Base-by-base conservation (phyloP, 2,329 filamentous ascomycete genomes). In the Epichloe sibirici region DNA sequence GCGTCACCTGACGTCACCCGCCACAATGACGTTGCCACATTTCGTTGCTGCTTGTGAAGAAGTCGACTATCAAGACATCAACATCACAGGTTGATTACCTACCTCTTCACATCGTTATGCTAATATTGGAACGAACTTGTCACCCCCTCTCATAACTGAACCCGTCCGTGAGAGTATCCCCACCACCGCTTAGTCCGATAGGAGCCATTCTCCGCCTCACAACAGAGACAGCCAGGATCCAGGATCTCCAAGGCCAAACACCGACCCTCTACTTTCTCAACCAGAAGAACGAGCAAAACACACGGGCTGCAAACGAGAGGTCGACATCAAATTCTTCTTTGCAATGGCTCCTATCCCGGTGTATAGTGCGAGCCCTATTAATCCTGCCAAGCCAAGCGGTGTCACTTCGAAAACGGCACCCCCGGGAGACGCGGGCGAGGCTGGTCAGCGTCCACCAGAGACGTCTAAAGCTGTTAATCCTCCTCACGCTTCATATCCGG, bases 311-410 rank as follows among this genome's bases (percentile, higher is more conserved):
- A 25, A 42, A 23, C 39, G 23, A 44, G 25, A 17, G 17, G 23
- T 43, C 38, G 39, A 21, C n/a, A 7, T 23, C n/a, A 34, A 43
- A 12, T 8, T 37, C 49, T 3, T 35, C 34, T 34, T 15, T 61
- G 69, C 46, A n/a, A 83, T 83, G 80, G 72, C 79, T 48, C 74
- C 79, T n/a, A 75, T 84, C 56, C 77, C 75, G 47, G 74, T 83
- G 43, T 80, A 81, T 65, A 75, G 73, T 38, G 65, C 75, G 51
- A 81, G 77, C 63, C 80, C 81, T 45, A 81, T 83, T 64, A 76
- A 71, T 59, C 74, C 76, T 39, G 68, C 74, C 53, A 82, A 80
- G 66, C 70, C 78, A 48, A 69, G 70, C 15, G 75, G 70, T 35
- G 62, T 67, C 43, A 76, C 75, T 21, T 71, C 76, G 31, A 65